These are phyloP conservation scores for Boletus reticulatus DNA, from an alignment of 768 basidiomycete genomes.

Conservation along the genomic window DNA sequence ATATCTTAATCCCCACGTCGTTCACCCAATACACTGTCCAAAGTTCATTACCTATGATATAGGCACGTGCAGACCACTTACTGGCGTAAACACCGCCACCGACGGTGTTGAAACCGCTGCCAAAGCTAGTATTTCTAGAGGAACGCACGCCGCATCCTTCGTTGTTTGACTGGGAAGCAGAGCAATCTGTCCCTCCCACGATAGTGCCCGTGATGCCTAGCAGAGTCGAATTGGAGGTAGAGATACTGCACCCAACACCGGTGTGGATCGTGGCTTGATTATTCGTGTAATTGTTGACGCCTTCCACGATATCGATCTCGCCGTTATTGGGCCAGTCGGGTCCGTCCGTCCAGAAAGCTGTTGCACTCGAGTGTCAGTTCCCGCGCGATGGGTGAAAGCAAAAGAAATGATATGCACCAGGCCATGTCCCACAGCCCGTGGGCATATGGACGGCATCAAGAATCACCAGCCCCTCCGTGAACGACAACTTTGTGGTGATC, in stretches of 20 bases:
- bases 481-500: slow-evolving; percentile 60
- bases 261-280: slow-evolving; percentile 87
- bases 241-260: slow-evolving; percentile 62
- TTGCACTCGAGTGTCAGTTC: neutral
- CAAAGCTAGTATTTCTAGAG: slow-evolving; percentile 61
- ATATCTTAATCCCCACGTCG: slow-evolving; percentile 81
- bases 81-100: slow-evolving; percentile 90
- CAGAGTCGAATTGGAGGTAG: slow-evolving; percentile 42
- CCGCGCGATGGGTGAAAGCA: neutral
- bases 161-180: slow-evolving; percentile 65
- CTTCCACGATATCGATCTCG: slow-evolving; percentile 86
- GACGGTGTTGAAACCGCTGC: slow-evolving; percentile 80
- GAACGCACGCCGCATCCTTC: slow-evolving; percentile 82
- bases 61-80: slow-evolving; percentile 38
- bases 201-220: slow-evolving; percentile 61
- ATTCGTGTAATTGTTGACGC: slow-evolving; percentile 75
- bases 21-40: slow-evolving; percentile 16
- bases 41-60: neutral
- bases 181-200: slow-evolving; percentile 72
- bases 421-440: slow-evolving; percentile 87
- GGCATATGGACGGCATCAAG: slow-evolving; percentile 91
- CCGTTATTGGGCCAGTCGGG: slow-evolving; percentile 49
- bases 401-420: slow-evolving; percentile 34
- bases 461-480: slow-evolving; percentile 68
- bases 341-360: slow-evolving; percentile 52